Conservation (phyloP, 371 early-diverging fungal species). For the Syncephalastrum sp. region DNA sequence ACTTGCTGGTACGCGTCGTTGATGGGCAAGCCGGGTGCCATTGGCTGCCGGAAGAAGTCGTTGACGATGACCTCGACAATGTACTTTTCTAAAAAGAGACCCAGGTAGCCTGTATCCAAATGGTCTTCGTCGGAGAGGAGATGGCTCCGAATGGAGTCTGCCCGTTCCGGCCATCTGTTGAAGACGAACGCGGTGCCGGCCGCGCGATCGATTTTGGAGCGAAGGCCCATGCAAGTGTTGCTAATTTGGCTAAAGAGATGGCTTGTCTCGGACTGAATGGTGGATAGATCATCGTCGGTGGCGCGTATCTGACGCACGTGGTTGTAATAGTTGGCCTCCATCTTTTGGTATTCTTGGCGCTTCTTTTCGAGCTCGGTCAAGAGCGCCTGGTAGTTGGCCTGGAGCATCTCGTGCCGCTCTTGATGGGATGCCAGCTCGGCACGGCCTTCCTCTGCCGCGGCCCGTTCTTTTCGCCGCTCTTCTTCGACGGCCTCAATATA, state of each 20-base stretch:
- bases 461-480: constrained; percentile 11
- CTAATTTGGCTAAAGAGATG: constrained; percentile 18
- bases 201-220: constrained; percentile 35
- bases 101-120: constrained; percentile 15
- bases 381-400: constrained; percentile 16
- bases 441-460: constrained; percentile 10
- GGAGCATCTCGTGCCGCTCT: constrained; percentile 8
- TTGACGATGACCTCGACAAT: constrained; percentile 23
- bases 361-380: constrained; percentile 24
- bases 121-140: constrained; percentile 8
- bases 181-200: constrained; percentile 23
- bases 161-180: constrained; percentile 22
- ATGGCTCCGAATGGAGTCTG: constrained; percentile 6
- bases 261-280: constrained; percentile 25
- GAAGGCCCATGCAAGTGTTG: constrained; percentile 29
- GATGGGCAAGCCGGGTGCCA: constrained; percentile 33
- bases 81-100: constrained; percentile 25
- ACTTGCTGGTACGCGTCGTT: constrained; percentile 30
- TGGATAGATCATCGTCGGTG: constrained; percentile 36
- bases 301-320: constrained; percentile 31
- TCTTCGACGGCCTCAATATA: constrained; percentile 21
- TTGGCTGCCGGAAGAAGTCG: constrained; percentile 20
- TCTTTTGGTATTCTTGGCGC: constrained; percentile 26
- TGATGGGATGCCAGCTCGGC: constrained; percentile 9
- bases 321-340: constrained; percentile 37